phyloP scores from a whole-genome alignment of 257 asterid genomes.

The Sherardia arvensis region DNA sequence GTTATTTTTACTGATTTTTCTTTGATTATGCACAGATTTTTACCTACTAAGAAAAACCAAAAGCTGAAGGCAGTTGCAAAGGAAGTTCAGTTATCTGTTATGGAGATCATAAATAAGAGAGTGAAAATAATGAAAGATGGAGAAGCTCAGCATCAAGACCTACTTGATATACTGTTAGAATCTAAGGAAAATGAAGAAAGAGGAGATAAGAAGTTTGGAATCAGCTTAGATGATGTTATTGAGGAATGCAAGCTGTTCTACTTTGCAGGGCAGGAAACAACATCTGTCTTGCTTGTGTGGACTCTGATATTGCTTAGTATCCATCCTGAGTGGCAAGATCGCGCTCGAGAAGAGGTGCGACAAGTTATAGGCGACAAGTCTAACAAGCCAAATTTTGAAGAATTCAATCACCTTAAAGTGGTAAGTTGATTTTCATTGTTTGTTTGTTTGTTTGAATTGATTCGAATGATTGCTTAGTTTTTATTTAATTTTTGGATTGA shows the following conservation, averaged over 20 bases:
- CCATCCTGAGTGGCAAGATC: slow-evolving; percentile 16
- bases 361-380: slow-evolving; percentile 7
- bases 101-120: slow-evolving; percentile 14
- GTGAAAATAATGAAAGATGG: slow-evolving; percentile 11
- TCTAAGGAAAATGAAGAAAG: slow-evolving; percentile 13
- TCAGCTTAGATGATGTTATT: slow-evolving; percentile 18
- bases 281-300: slow-evolving; percentile 18
- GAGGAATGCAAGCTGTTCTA: slow-evolving; percentile 26
- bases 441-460: not conserved
- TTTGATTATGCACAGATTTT: not conserved
- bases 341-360: slow-evolving; percentile 20
- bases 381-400: slow-evolving; percentile 11
- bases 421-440: slow-evolving; percentile 5
- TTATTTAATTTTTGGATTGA: not conserved
- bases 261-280: slow-evolving; percentile 27
- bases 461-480: not conserved
- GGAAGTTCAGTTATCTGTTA: slow-evolving; percentile 5
- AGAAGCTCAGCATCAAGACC: slow-evolving; percentile 8
- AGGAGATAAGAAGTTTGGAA: slow-evolving; percentile 10
- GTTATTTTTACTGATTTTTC: not conserved
- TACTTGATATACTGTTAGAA: slow-evolving; percentile 17
- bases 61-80: slow-evolving; percentile 11
- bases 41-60: slow-evolving; percentile 17
- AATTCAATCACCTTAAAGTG: slow-evolving; percentile 19
- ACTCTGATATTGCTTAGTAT: slow-evolving; percentile 16